Conservation (phyloP, 768 basidiomycete genomes). For the Exsudoporus frostii region DNA sequence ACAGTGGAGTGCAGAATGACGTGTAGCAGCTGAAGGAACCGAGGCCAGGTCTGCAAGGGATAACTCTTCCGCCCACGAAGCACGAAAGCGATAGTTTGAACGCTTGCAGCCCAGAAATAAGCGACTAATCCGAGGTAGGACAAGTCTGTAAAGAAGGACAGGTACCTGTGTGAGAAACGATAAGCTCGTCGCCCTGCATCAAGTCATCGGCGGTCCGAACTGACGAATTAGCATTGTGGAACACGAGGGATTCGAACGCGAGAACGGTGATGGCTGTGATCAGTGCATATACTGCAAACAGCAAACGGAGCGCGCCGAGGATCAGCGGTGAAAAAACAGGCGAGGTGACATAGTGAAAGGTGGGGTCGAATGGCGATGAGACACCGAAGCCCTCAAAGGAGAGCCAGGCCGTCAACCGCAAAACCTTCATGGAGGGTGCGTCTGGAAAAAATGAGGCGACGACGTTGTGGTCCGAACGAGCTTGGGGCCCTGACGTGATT, state of each 20-base stretch:
- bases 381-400: slow-evolving; percentile 33
- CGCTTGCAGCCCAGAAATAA: slow-evolving; percentile 58
- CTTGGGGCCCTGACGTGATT: background rate
- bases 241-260: slow-evolving; percentile 26
- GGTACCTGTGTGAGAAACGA: slow-evolving; percentile 39
- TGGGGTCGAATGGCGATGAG: slow-evolving; percentile 38
- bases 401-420: background rate
- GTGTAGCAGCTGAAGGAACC: slow-evolving; percentile 53
- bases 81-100: slow-evolving; percentile 50
- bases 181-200: background rate
- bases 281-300: slow-evolving; percentile 51
- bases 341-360: slow-evolving; percentile 39
- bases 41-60: slow-evolving; percentile 59
- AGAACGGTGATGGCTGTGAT: slow-evolving; percentile 37
- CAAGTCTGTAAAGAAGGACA: slow-evolving; percentile 64
- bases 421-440: slow-evolving; percentile 3
- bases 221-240: slow-evolving; percentile 30
- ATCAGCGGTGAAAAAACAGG: slow-evolving; percentile 40
- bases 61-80: slow-evolving; percentile 37
- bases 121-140: slow-evolving; percentile 59
- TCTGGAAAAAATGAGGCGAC: background rate
- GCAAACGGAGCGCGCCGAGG: slow-evolving; percentile 45
- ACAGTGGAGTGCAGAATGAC: slow-evolving; percentile 50
- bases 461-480: background rate
- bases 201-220: slow-evolving; percentile 19